These are phyloP conservation scores for Colletotrichum scovillei DNA, from an alignment of 2,329 filamentous ascomycete genomes.

Conservation along the genomic window DNA sequence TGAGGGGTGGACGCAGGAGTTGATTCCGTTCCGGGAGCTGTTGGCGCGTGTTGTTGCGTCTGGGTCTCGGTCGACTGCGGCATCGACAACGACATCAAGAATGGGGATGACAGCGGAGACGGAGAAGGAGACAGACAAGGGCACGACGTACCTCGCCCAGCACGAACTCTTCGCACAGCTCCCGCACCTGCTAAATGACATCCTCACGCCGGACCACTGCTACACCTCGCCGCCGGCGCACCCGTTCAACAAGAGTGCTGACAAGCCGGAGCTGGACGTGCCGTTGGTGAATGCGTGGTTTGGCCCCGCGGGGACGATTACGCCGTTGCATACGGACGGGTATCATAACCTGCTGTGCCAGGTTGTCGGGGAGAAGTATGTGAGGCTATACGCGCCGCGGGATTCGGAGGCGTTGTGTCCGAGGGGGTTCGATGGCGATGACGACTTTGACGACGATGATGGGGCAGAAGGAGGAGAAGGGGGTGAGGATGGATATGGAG, in stretches of 20 bases:
- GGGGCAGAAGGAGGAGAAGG: slow-evolving; percentile 84
- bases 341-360: slow-evolving; percentile 94
- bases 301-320: slow-evolving; percentile 87
- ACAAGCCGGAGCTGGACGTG: slow-evolving; percentile 32
- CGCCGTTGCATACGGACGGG: slow-evolving; percentile 91
- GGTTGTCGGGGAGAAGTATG: slow-evolving; percentile 89
- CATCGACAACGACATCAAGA: neutral
- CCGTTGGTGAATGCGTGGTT: slow-evolving; percentile 87
- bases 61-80: neutral
- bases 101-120: too few species aligned
- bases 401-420: slow-evolving; percentile 71
- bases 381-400: slow-evolving; percentile 84
- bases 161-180: slow-evolving; percentile 89
- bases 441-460: slow-evolving; percentile 83
- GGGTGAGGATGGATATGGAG: slow-evolving; percentile 53
- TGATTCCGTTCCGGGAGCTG: slow-evolving; percentile 81
- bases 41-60: slow-evolving; percentile 67
- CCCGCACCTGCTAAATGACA: slow-evolving; percentile 79
- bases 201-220: slow-evolving; percentile 86
- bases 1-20: slow-evolving; percentile 82
- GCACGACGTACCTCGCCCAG: slow-evolving; percentile 80
- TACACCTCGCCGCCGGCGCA: slow-evolving; percentile 75
- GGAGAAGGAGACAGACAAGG: neutral
- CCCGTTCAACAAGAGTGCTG: slow-evolving; percentile 39
- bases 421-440: slow-evolving; percentile 67